phyloP scores from a whole-genome alignment of 2,329 filamentous ascomycete species.

The Cladosporium sp. region DNA sequence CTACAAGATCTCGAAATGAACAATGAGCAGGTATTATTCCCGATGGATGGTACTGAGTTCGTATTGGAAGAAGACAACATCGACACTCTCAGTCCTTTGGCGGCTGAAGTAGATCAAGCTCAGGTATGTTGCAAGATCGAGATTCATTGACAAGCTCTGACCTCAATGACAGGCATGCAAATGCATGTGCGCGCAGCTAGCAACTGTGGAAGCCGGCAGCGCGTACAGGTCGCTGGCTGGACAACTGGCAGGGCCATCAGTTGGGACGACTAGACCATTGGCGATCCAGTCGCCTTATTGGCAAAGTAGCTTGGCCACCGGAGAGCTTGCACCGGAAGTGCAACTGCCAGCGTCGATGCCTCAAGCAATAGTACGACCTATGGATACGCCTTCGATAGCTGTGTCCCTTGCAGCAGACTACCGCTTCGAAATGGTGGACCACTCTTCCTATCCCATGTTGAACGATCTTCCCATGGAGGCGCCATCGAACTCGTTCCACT shows the following conservation, averaged over 20 bases:
- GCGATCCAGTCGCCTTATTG: not conserved
- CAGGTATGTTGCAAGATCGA: not conserved
- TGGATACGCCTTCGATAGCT: not conserved
- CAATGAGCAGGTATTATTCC: not conserved
- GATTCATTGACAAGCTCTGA: not conserved
- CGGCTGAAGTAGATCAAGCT: not conserved
- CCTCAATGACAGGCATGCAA: not conserved
- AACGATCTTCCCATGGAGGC: not conserved
- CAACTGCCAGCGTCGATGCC: slow-evolving; percentile 3
- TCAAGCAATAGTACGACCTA: not conserved
- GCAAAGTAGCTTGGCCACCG: too few species aligned
- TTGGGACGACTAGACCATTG: not conserved
- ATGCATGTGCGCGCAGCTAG: not conserved
- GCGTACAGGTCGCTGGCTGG: not conserved
- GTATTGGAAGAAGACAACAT: not conserved
- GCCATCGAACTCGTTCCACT: not conserved
- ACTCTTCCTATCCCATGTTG: not conserved
- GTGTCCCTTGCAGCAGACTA: not conserved
- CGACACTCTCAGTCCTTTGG: not conserved
- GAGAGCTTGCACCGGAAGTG: not conserved
- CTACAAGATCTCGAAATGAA: not conserved
- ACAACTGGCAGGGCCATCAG: not conserved
- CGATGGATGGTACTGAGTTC: not conserved
- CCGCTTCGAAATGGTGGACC: not conserved
- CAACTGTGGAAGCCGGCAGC: not conserved